Evolutionary conservation across 108 stramenopile species (phyloP), one percentile per base, ranked within the genome.

Genomic region (Cyclotella baltica): DNA sequence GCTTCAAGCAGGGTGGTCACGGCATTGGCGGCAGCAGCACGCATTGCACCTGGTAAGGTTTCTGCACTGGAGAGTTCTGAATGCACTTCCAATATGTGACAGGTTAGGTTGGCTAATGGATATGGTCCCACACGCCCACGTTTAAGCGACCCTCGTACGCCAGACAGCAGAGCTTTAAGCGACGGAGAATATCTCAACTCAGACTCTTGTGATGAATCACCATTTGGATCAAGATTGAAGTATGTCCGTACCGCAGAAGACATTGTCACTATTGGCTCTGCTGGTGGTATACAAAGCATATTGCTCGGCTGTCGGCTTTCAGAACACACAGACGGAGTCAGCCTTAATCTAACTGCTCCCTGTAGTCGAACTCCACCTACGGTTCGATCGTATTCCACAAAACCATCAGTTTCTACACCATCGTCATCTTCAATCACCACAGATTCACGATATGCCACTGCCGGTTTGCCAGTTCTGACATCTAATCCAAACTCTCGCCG

Each of bases 381-480:
- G 0, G 92, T 92, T 29, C 92, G 86, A 83, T 96, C 92, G 43
- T 87, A 93, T 33, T 88, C 80, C 18, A 92, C 40, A 28, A 94
- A 66, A 23, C 93, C 92, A 76, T 77, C 86, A 2, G 93, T 89
- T 62, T 92, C 89, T 23, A 92, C 70, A 27, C 33, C 70, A 25
- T 86, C 83, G 4, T 56, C 76, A n/a, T 55, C 62, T 29, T 75
- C 73, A 16, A 81, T 35, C 37, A 73, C 73, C 59, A 93, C 73
- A 19, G 90, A 91, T 68, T 96, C 96, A 68, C 92, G 86, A 47
- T 92, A 92, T 16, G 96, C 87, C 11, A 96, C 96, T 4, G 89
- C 82, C 3, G 96, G 96, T 53, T 81, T 82, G 36, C 96, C 93
- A 9, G 78, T 88, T 66, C 84, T 79, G 0, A 96, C 96, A 25